These are phyloP conservation scores for Fusarium odoratissimum DNA, from an alignment of 2,329 filamentous ascomycete genomes.

Conservation along the genomic window DNA sequence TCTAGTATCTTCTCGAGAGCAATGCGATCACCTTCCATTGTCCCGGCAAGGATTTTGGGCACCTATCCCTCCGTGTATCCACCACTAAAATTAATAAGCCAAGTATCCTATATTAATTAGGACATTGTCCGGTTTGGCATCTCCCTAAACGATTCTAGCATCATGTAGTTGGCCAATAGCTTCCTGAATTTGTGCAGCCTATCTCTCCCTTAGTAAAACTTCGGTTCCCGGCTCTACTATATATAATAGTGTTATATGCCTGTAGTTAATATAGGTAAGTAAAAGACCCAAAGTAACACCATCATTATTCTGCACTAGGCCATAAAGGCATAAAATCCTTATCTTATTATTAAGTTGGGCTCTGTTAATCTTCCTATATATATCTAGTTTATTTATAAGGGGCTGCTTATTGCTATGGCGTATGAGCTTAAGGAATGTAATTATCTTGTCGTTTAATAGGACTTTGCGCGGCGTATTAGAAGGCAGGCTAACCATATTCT, in stretches of 20 bases:
- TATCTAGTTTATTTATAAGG: background rate
- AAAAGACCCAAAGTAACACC: background rate
- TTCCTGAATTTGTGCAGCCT: background rate
- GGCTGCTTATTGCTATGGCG: background rate
- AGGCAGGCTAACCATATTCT: fast-evolving
- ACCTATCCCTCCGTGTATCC: constrained; percentile 1
- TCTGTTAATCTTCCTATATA: background rate
- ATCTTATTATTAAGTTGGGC: background rate
- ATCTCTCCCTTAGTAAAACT: background rate
- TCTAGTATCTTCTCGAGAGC: background rate
- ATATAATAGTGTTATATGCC: background rate
- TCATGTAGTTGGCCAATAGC: background rate
- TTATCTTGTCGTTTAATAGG: background rate
- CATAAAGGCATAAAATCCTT: background rate
- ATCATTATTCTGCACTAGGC: fast-evolving
- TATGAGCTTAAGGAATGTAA: background rate
- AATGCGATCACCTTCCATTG: background rate
- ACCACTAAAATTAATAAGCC: constrained; percentile 9
- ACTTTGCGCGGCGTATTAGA: background rate
- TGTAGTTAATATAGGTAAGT: background rate
- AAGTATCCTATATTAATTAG: background rate
- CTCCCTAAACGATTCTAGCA: background rate
- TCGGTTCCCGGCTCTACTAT: background rate
- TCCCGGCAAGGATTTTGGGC: background rate
- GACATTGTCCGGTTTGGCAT: background rate